Percentiles rank a stretch among this genome's conserved stretches.
These are phyloP conservation scores for Volvox reticuliferus DNA, from an alignment of 139 green algal species.

Conservation along the genomic window DNA sequence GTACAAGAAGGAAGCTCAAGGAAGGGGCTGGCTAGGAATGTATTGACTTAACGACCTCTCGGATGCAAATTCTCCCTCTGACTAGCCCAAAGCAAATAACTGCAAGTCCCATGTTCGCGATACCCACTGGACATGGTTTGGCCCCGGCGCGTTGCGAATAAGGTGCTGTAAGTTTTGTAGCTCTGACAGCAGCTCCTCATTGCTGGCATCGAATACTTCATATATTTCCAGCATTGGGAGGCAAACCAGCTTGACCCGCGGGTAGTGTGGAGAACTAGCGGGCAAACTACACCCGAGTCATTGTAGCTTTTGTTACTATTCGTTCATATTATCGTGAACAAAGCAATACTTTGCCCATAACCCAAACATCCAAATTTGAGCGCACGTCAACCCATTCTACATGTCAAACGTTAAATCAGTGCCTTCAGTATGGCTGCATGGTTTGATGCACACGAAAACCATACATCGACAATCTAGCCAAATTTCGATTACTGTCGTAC, in stretches of 20 bases:
- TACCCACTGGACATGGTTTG: slow-evolving; percentile 13
- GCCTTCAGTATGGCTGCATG: too few species aligned
- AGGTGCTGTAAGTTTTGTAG: slow-evolving; percentile 41
- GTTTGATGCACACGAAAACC: too few species aligned
- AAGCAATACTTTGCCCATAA: too few species aligned
- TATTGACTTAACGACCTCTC: too few species aligned
- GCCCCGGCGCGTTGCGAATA: not conserved
- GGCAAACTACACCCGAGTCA: not conserved
- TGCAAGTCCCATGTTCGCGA: not conserved
- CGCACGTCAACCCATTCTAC: not conserved
- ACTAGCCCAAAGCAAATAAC: not conserved
- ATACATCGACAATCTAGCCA: too few species aligned
- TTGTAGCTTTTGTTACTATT: too few species aligned
- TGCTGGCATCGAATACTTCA: slow-evolving; percentile 59
- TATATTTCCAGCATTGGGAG: slow-evolving; percentile 46
- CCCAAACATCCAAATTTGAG: too few species aligned
- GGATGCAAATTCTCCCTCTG: too few species aligned
- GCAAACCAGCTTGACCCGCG: not conserved
- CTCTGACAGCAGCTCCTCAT: slow-evolving; percentile 45
- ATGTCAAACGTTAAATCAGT: not conserved
- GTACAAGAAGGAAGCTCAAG: not conserved
- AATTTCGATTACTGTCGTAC: too few species aligned
- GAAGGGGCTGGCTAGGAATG: too few species aligned
- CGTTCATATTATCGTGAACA: too few species aligned
- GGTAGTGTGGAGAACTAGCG: not conserved